Evolutionary conservation across 2,329 filamentous ascomycete genomes (phyloP).

Genomic region (Ciborinia camelliae): DNA sequence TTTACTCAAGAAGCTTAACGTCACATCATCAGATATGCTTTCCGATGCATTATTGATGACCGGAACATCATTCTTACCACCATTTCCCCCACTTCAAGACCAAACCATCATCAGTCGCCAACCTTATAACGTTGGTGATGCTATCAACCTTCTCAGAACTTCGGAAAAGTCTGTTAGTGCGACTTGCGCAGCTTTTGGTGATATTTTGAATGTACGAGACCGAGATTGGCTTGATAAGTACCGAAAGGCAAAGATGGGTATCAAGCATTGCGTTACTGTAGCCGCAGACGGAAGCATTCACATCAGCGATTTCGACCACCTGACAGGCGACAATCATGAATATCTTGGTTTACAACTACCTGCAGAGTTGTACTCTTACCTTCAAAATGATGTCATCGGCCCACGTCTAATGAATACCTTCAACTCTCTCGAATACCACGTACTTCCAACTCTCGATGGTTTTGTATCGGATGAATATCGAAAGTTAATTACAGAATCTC

Average conservation of each 20-base stretch:
- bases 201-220: conserved; percentile 69
- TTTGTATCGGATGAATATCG: conserved; percentile 77
- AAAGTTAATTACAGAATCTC: conserved; percentile 68
- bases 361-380: conserved; percentile 85
- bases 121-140: conserved; percentile 62
- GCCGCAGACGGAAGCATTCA: conserved; percentile 60
- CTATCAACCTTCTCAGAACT: conserved; percentile 72
- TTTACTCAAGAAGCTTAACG: conserved; percentile 65
- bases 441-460: conserved; percentile 83
- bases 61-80: conserved; percentile 74
- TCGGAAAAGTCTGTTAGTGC: conserved; percentile 66
- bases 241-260: conserved; percentile 76
- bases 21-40: conserved; percentile 67
- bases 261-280: conserved; percentile 85
- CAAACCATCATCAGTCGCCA: conserved; percentile 51
- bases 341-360: conserved; percentile 89
- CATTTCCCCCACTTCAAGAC: conserved; percentile 74
- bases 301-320: conserved; percentile 67
- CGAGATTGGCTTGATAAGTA: conserved; percentile 81
- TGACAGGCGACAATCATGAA: conserved; percentile 81
- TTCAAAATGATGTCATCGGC: conserved; percentile 78
- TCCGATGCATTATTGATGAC: conserved; percentile 79
- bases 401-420: conserved; percentile 78
- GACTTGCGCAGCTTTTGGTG: conserved; percentile 74
- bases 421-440: conserved; percentile 71